phyloP scores from a whole-genome alignment of 2,329 filamentous ascomycete genomes.

The Colletotrichum sp. region DNA sequence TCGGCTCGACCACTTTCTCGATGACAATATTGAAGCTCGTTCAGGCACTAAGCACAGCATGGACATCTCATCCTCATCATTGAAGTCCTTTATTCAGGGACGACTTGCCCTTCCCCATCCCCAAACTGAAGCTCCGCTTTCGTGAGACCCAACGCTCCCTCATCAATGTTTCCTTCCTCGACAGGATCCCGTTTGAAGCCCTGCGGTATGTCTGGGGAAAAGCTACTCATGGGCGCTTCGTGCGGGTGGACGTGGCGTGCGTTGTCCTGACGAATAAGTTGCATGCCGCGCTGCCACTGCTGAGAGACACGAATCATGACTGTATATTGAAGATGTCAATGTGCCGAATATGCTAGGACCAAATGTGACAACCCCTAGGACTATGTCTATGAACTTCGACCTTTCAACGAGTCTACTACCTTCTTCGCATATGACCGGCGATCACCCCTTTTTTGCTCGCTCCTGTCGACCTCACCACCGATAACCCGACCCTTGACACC shows the following conservation, averaged over 20 bases:
- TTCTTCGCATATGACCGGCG: neutral
- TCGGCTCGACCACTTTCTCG: too few species aligned
- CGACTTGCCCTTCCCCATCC: neutral
- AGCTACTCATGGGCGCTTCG: neutral
- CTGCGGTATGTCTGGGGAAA: neutral
- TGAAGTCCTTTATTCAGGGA: neutral
- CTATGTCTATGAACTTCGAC: neutral
- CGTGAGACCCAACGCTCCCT: neutral
- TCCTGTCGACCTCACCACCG: neutral
- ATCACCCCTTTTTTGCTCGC: neutral
- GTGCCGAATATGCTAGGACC: neutral
- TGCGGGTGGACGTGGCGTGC: neutral
- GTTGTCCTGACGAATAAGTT: neutral
- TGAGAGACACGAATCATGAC: neutral
- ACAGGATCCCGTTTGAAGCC: neutral
- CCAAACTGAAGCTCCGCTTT: neutral
- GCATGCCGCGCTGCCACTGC: neutral
- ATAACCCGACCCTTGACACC: neutral
- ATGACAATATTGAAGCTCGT: too few species aligned
- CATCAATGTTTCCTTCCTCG: neutral
- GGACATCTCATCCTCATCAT: neutral
- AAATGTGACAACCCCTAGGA: neutral
- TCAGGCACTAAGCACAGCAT: too few species aligned
- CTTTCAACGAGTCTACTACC: neutral
- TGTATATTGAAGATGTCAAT: neutral